phyloP scores from a whole-genome alignment of 495 filamentous ascomycete genomes.

The Hapsidospora chrysogenum region DNA sequence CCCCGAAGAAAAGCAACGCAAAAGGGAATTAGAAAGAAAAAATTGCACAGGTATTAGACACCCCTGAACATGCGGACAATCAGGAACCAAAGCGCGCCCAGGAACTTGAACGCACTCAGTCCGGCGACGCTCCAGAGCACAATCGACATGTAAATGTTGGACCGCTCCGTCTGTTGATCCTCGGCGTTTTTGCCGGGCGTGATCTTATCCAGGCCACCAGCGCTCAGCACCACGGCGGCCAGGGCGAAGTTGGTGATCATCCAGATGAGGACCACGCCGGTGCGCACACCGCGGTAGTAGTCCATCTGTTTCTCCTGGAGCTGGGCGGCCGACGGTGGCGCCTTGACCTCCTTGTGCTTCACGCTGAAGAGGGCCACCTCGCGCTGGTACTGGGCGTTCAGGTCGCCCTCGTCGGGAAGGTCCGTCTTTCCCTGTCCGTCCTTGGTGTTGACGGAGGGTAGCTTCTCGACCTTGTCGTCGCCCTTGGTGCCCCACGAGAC shows the following conservation, averaged over 20 bases:
- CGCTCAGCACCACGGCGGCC: conserved; percentile 68
- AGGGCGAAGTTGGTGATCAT: conserved; percentile 93
- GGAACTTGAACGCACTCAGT: conserved; percentile 72
- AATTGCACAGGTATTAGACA: conserved; percentile 24
- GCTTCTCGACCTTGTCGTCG: conserved; percentile 74
- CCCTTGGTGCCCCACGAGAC: conserved; percentile 97
- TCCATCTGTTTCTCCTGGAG: conserved; percentile 77
- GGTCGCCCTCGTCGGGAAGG: conserved; percentile 62
- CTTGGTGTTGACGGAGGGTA: conserved; percentile 68
- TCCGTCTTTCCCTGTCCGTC: conserved; percentile 90
- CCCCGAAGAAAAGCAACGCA: too few relatives aligned
- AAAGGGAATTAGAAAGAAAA: too few relatives aligned
- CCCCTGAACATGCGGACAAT: conserved; percentile 75
- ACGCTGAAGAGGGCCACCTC: conserved; percentile 59
- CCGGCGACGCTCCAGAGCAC: conserved; percentile 88
- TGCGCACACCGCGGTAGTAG: conserved; percentile 94
- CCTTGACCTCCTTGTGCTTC: conserved; percentile 51
- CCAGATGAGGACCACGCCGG: conserved; percentile 83
- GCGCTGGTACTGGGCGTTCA: conserved; percentile 87
- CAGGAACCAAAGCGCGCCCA: conserved; percentile 90
- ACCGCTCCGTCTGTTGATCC: conserved; percentile 24
- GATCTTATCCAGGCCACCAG: conserved; percentile 62
- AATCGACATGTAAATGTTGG: conserved; percentile 75
- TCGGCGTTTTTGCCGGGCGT: conserved; percentile 23
- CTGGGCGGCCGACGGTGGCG: conserved; percentile 37